Percentiles rank a stretch among this genome's conserved stretches.
phyloP scores from a whole-genome alignment of 2,329 filamentous ascomycete species.

The Colletotrichum musae region DNA sequence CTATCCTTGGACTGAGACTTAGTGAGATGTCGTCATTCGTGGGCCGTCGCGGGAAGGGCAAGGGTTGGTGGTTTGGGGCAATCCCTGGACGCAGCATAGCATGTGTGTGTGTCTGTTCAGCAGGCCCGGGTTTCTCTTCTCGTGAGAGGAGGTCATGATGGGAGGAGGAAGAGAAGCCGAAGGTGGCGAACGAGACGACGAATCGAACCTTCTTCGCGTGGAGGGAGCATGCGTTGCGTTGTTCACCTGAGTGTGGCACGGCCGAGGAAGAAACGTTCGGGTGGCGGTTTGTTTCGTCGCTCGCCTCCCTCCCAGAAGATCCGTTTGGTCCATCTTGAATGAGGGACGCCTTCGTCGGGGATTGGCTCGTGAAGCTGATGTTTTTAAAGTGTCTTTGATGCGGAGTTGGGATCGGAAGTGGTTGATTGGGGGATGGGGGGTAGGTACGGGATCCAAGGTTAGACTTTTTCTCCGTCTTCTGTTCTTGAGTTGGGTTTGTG shows the following conservation, averaged over 20 bases:
- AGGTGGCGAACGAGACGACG: background rate
- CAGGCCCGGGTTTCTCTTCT: too few species aligned
- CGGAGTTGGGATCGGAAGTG: background rate
- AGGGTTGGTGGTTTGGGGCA: background rate
- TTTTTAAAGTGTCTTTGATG: background rate
- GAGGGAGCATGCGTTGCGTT: background rate
- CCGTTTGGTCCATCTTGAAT: background rate
- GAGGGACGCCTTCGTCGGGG: background rate
- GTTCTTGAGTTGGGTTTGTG: too few species aligned
- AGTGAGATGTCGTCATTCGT: slow-evolving; percentile 18
- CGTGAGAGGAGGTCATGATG: too few species aligned
- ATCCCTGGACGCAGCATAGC: too few species aligned
- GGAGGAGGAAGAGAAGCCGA: too few species aligned
- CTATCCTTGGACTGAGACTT: background rate
- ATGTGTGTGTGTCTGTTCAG: too few species aligned
- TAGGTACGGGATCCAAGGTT: background rate
- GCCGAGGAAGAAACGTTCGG: background rate
- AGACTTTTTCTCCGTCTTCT: too few species aligned
- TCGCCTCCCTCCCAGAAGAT: background rate
- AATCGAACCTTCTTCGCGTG: background rate
- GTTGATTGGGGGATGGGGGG: background rate
- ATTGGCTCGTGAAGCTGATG: background rate
- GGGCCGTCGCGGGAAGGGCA: background rate
- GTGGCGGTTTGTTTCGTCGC: background rate
- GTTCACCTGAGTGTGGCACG: background rate